Base-by-base conservation (phyloP, 129 eudicot species). In the Chrysanthemum lavandulifolium region DNA sequence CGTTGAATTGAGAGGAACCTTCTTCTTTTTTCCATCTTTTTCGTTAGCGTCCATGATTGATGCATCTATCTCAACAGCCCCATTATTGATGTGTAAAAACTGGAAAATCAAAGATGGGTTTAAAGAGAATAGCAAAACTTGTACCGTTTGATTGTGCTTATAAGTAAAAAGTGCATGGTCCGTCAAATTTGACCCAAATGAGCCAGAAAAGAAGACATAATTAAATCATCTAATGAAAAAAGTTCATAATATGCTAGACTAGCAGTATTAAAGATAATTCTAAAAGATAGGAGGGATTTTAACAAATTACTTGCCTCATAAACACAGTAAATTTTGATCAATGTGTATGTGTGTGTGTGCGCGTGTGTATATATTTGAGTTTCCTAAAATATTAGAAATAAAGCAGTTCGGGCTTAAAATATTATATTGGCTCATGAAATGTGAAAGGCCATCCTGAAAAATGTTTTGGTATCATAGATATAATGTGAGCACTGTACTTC, bases 1-100 rank as follows among this genome's bases (percentile, higher is more conserved):
- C 99, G 96, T 94, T 51, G 99, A 90, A 84, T 94, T 94, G 31
- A 94, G 93, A 45, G 99, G 99, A 81, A 94, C 94, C 80, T 94
- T 94, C 67, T 78, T 79, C 81, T 90, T 94, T 73, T 88, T 90
- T 25, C 93, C 99, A 53, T 90, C 97, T 84, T 86, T 89, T 73
- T 86, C 96, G 72, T 55, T 78, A 67, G 67, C 88, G 33, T 96
- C 96, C 99, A 94, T 94, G 76, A 90, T 83, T 65, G 97, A 90
- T 78, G 91, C 85, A 86, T 94, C 97, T 71, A 94, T 72, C 81
- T 94, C 99, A 81, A 94, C 97, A 55, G 96, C 96, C 71, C 97
- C 99, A 82, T 88, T 90, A 60, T 82, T 90, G 72, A 94, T 61
- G 59, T 78, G 83, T 76, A 94, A 80, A 60, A 94, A 66, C 99